phyloP scores from a whole-genome alignment of 306 rosid genomes.

The Prunus persica region Prunus_persica_NCBIv2 NC_034010.1:930501-931000 shows the following conservation, averaged over 20 bases:
- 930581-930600: background rate
- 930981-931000: background rate
- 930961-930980: background rate
- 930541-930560: constrained; percentile 17
- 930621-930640: background rate
- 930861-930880: background rate
- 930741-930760: background rate
- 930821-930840: background rate
- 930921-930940: background rate
- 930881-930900: background rate
- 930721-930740: no score
- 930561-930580: constrained; percentile 31
- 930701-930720: background rate
- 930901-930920: background rate
- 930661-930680: background rate
- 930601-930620: background rate
- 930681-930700: background rate
- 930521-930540: constrained; percentile 32
- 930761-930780: background rate
- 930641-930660: background rate
- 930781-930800: background rate
- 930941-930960: background rate
- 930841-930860: background rate
- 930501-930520: constrained; percentile 67
- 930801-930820: background rate